Percentiles rank a stretch among this genome's conserved stretches.
Conservation (phyloP, 2,329 filamentous ascomycete genomes). For the Mycosphaerella sp. region DNA sequence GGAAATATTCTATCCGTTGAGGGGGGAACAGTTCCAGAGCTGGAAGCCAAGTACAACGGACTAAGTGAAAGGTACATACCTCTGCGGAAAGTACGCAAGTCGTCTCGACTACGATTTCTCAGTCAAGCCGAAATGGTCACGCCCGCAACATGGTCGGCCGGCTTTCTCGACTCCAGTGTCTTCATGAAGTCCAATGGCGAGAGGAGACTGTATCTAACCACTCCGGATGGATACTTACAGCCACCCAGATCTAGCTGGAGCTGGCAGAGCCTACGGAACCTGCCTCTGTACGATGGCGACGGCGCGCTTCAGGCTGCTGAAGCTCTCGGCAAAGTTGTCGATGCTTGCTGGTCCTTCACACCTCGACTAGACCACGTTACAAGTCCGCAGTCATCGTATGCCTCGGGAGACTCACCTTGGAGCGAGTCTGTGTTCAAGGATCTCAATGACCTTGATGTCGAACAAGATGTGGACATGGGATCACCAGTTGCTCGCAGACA, state of each 20-base stretch:
- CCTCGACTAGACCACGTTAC: constrained; percentile 56
- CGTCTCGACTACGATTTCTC: constrained; percentile 65
- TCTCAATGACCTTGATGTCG: constrained; percentile 6
- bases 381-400: constrained; percentile 45
- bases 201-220: constrained; percentile 68
- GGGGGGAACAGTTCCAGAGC: constrained; percentile 19
- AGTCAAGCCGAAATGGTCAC: constrained; percentile 67
- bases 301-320: constrained; percentile 57
- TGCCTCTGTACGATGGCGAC: constrained; percentile 46
- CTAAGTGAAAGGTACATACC: constrained; percentile 67
- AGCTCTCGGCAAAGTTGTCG: constrained; percentile 32
- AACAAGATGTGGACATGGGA: constrained; percentile 10
- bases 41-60: constrained; percentile 50
- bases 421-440: constrained; percentile 6
- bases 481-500: constrained; percentile 11
- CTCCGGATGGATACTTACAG: constrained; percentile 68
- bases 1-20: constrained; percentile 39
- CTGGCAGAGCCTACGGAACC: constrained; percentile 62
- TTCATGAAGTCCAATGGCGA: constrained; percentile 62
- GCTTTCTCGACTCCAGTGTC: constrained; percentile 63
- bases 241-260: constrained; percentile 56
- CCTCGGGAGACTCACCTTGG: constrained; percentile 28
- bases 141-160: constrained; percentile 62
- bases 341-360: constrained; percentile 59
- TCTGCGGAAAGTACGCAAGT: constrained; percentile 68